phyloP scores from a whole-genome alignment of 2,329 filamentous ascomycete species.

The Pseudogymnoascus sp. region DNA sequence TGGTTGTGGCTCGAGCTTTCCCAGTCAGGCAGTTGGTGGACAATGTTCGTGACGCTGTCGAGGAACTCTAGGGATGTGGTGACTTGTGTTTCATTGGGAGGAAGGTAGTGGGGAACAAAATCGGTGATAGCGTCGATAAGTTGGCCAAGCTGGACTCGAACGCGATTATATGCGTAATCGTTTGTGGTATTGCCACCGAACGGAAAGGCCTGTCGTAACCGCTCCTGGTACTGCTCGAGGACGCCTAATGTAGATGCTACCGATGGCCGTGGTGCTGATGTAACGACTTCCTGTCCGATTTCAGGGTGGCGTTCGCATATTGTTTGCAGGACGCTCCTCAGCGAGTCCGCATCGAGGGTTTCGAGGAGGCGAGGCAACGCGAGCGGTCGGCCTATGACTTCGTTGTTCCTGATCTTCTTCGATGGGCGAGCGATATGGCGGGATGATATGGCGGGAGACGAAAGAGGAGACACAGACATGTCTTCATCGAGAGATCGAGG shows the following conservation, averaged over 20 bases:
- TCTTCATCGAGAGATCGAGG: constrained; percentile 53
- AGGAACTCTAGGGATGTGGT: constrained; percentile 78
- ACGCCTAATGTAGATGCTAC: constrained; percentile 74
- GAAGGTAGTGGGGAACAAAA: constrained; percentile 91
- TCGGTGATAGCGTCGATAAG: constrained; percentile 86
- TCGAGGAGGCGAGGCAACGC: constrained; percentile 75
- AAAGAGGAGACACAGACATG: constrained; percentile 83
- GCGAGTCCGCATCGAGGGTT: constrained; percentile 77
- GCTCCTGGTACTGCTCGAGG: constrained; percentile 71
- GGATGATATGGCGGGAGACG: constrained; percentile 67
- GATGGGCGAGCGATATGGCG: constrained; percentile 59
- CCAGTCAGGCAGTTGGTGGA: constrained; percentile 87
- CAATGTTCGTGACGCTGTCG: constrained; percentile 80
- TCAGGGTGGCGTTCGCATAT: constrained; percentile 86
- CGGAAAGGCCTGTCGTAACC: constrained; percentile 72
- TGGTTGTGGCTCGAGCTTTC: constrained; percentile 80
- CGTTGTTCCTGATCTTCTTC: constrained; percentile 57
- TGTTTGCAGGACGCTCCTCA: constrained; percentile 78
- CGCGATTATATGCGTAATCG: constrained; percentile 91
- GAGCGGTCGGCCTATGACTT: constrained; percentile 59
- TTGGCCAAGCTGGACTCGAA: constrained; percentile 70
- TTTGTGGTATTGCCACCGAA: constrained; percentile 76
- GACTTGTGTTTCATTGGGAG: constrained; percentile 80
- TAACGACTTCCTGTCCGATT: constrained; percentile 75
- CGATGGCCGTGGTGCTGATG: constrained; percentile 78